These are phyloP conservation scores for Suillus sp. DNA, from an alignment of 768 basidiomycete genomes.

Conservation along the genomic window DNA sequence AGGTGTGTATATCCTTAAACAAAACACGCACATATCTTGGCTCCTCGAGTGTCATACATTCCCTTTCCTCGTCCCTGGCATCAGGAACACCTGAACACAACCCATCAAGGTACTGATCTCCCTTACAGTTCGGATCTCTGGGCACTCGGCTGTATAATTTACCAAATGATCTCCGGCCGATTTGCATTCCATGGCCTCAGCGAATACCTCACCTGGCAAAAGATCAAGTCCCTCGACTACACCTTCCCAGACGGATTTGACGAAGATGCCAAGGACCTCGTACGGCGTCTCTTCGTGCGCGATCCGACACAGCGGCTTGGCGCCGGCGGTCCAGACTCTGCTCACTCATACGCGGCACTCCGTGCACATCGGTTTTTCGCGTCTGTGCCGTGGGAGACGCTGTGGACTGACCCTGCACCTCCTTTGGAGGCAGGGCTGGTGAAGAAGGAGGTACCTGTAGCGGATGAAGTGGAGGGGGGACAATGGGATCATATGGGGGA, in stretches of 20 bases:
- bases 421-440: constrained; percentile 59
- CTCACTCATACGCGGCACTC: constrained; percentile 47
- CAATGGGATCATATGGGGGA: constrained; percentile 57
- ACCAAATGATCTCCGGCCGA: constrained; percentile 87
- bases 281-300: constrained; percentile 73
- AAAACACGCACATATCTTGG: neutral
- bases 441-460: constrained; percentile 43
- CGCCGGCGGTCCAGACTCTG: constrained; percentile 44
- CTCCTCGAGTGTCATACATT: neutral
- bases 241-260: constrained; percentile 87
- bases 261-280: constrained; percentile 74
- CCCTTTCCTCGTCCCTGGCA: constrained; percentile 1
- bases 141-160: constrained; percentile 94
- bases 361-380: constrained; percentile 65
- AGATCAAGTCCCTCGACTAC: constrained; percentile 88
- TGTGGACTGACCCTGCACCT: constrained; percentile 70
- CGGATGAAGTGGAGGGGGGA: constrained; percentile 32
- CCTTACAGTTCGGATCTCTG: constrained; percentile 83
- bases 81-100: neutral
- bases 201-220: constrained; percentile 94
- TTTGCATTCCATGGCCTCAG: constrained; percentile 92
- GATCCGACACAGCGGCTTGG: constrained; percentile 66
- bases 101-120: constrained; percentile 2
- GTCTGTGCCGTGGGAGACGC: constrained; percentile 56
- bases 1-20: constrained; percentile 50